Percentiles rank a stretch among this genome's conserved stretches.
phyloP scores from a whole-genome alignment of 495 filamentous ascomycete genomes.

The Hypoxylon lenormandii region DNA sequence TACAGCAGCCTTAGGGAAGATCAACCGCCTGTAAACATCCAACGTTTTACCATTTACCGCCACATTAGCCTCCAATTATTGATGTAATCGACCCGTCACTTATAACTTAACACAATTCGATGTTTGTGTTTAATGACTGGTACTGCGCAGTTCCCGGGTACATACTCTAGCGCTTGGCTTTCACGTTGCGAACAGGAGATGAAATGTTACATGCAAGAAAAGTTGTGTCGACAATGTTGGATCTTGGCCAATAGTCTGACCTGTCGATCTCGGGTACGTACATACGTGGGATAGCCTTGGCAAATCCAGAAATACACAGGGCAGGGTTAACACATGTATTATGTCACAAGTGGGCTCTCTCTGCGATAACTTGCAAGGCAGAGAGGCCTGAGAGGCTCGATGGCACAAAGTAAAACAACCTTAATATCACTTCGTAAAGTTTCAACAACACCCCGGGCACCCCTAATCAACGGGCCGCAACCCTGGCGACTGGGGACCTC shows the following conservation, averaged over 20 bases:
- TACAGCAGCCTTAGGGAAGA: slow-evolving; percentile 1
- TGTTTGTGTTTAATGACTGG: neutral
- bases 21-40: neutral
- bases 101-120: neutral
- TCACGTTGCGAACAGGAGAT: slow-evolving; percentile 2
- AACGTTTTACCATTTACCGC: neutral
- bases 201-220: slow-evolving; percentile 14
- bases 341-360: slow-evolving; percentile 31
- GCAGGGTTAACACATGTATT: neutral
- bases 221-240: slow-evolving; percentile 19
- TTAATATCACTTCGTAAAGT: slow-evolving; percentile 25
- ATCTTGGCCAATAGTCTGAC: slow-evolving; percentile 5
- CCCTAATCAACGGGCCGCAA: slow-evolving; percentile 4
- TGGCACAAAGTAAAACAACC: slow-evolving; percentile 27
- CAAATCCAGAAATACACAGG: slow-evolving; percentile 16
- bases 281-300: slow-evolving; percentile 13
- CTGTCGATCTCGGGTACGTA: slow-evolving; percentile 23
- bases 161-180: slow-evolving; percentile 2
- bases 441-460: too few relatives aligned
- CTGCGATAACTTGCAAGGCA: slow-evolving; percentile 2
- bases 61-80: too few relatives aligned
- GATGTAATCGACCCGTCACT: too few relatives aligned
- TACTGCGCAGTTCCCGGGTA: neutral
- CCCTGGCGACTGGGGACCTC: too few relatives aligned
- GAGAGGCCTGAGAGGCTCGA: neutral